Base-by-base conservation (phyloP, 1,284 basidiomycete species). In the Sporisorium iseilematis-ciliati region DNA sequence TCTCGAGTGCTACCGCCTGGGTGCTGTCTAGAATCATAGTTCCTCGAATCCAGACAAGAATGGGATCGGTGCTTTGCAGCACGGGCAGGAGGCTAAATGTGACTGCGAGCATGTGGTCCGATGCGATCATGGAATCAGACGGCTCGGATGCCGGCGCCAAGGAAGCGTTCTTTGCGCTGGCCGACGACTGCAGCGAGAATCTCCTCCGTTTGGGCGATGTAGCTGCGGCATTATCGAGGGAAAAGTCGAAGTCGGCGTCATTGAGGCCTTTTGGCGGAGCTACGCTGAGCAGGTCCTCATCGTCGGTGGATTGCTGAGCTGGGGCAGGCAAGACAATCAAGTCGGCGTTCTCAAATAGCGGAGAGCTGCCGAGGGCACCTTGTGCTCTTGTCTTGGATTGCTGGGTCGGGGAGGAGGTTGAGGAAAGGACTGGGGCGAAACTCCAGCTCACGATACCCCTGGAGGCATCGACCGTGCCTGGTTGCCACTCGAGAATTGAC, bases 181-280 rank as follows among this genome's bases (percentile, higher is more conserved):
- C 26, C 3, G 71, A 46, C n/a, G 71, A 74, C 25, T 67, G 65
- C n/a, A 74, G 35, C 25, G 71, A 67, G 65, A 74, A 74, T 38
- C 71, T 51, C n/a, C 71, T 33, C n/a, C 51, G 57, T 55, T 74
- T 67, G 21, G n/a, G 18, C 16, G 57, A 35, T 14, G 65, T 21
- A 8, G 50, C 49, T 12, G 57, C 61, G 10, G 45, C 54, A 11
- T 52, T 57, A 50, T 77, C 75, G 29, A 77, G 53, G 1, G 75
- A 77, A 43, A 68, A 68, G 46, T 77, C 75, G 10, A 74, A 60
- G 31, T 65, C 43, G 25, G 55, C 40, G 42, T 77, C 63, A 11
- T 70, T 25, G 38, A 77, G 50, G 46, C 67, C 75, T 11, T 63
- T 68, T 1, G 70, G 75, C 1, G 71, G 75, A 38, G 65, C 75